phyloP scores from a whole-genome alignment of 371 early-diverging fungal species.

The Mortierella sp. region DNA sequence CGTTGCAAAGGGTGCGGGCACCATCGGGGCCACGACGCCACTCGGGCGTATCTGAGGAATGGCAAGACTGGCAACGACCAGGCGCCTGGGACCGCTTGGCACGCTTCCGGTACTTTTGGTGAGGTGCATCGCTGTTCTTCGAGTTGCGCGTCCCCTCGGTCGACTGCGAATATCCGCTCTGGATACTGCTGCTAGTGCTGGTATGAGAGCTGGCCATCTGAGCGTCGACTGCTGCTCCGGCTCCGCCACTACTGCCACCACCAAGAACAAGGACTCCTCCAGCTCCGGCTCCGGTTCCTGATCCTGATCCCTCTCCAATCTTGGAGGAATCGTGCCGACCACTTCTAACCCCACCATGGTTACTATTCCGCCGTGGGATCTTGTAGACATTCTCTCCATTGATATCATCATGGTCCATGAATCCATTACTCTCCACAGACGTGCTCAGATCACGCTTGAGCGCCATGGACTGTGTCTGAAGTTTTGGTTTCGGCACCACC shows the following conservation, averaged over 20 bases:
- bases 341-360: not conserved
- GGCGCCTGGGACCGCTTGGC: conserved; percentile 62
- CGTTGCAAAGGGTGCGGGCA: conserved; percentile 75
- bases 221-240: not conserved
- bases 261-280: not conserved
- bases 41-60: conserved; percentile 70
- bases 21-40: conserved; percentile 77
- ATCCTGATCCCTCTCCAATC: too few species aligned
- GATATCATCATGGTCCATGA: not conserved
- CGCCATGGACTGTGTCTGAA: not conserved
- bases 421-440: not conserved
- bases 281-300: too few species aligned
- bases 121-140: conserved; percentile 22
- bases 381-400: not conserved
- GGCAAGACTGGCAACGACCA: conserved; percentile 68
- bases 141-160: not conserved
- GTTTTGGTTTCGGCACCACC: not conserved
- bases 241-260: not conserved
- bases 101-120: conserved; percentile 52
- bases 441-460: not conserved
- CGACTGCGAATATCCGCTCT: not conserved
- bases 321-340: not conserved
- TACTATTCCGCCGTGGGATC: not conserved
- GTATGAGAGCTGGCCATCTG: not conserved
- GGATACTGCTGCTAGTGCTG: not conserved